Percentiles rank a stretch among this genome's conserved stretches.
phyloP scores from a whole-genome alignment of 129 eudicot genomes.

The sunflower (Helianthus annuus) region HanXRQr2.0-SUNRISE NC_035448.2:109673073-109673572 shows the following conservation, averaged over 20 bases:
- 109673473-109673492: background rate
- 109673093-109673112: background rate
- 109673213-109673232: background rate
- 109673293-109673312: background rate
- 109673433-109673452: background rate
- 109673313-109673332: constrained; percentile 20
- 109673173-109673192: constrained; percentile 2
- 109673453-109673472: too few relatives aligned
- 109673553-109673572: background rate
- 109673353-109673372: background rate
- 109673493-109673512: too few relatives aligned
- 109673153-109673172: background rate
- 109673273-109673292: constrained; percentile 8
- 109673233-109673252: background rate
- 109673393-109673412: constrained; percentile 17
- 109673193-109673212: constrained; percentile 1
- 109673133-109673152: constrained; percentile 6
- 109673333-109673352: background rate
- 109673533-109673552: background rate
- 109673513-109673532: background rate
- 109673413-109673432: constrained; percentile 24
- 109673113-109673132: constrained; percentile 8
- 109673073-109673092: background rate
- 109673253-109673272: constrained; percentile 14
- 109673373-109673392: background rate